These are phyloP conservation scores for Pisolithus sp. DNA, from an alignment of 768 basidiomycete genomes.

Conservation along the genomic window DNA sequence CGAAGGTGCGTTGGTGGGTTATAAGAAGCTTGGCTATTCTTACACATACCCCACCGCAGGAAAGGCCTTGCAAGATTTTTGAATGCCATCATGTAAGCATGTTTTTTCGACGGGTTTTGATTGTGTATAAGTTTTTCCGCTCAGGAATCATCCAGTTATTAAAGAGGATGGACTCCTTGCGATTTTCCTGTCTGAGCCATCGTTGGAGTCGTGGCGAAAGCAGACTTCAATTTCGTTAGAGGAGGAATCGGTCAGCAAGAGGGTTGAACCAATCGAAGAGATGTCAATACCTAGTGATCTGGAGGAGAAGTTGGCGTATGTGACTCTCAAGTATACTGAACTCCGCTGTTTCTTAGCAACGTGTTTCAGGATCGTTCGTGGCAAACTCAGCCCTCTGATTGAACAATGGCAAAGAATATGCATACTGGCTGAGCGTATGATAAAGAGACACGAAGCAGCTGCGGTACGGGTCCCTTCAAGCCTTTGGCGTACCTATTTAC, in stretches of 20 bases:
- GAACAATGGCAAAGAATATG: conserved; percentile 92
- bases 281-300: conserved; percentile 91
- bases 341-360: background rate
- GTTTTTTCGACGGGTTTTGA: background rate
- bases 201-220: conserved; percentile 87
- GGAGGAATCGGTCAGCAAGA: conserved; percentile 80
- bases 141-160: conserved; percentile 85
- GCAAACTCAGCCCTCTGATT: conserved; percentile 68
- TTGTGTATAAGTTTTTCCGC: background rate
- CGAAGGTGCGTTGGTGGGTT: conserved; percentile 49
- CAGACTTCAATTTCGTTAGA: conserved; percentile 69
- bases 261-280: conserved; percentile 77
- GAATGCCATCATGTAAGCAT: conserved; percentile 64
- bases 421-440: conserved; percentile 76
- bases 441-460: conserved; percentile 87
- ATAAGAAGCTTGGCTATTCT: background rate
- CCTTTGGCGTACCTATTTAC: conserved; percentile 56
- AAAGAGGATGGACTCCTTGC: conserved; percentile 80
- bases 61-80: conserved; percentile 77
- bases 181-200: conserved; percentile 75
- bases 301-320: conserved; percentile 80
- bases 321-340: background rate
- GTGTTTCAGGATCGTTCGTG: conserved; percentile 59
- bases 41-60: conserved; percentile 32
- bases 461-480: conserved; percentile 70